Evolutionary conservation across 106 monocot genomes (phyloP).

Genomic region (Chionographis japonica): DNA sequence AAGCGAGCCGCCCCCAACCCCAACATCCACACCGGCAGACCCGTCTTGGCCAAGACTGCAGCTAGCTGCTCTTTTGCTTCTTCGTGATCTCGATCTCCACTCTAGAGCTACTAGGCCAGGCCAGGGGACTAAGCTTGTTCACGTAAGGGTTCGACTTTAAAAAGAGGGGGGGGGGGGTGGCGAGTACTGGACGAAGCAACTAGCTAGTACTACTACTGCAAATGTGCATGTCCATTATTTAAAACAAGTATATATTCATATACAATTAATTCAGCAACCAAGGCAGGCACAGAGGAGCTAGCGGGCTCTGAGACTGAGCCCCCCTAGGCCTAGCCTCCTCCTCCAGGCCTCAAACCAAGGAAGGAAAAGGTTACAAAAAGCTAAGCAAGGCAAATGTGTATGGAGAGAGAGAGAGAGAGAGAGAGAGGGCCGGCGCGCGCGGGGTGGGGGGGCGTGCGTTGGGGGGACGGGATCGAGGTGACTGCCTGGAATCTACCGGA

Average conservation of each 20-base stretch:
- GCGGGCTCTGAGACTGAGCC: no score
- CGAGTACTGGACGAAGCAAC: neutral
- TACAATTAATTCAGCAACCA: no score
- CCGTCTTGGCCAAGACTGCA: slow-evolving; percentile 21
- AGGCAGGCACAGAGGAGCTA: no score
- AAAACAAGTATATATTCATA: no score
- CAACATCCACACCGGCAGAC: slow-evolving; percentile 52
- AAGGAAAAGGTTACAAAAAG: no score
- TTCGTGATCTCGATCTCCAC: no score
- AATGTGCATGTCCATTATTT: no score
- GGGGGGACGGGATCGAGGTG: slow-evolving; percentile 21
- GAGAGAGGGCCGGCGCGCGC: neutral
- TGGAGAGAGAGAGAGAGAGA: neutral
- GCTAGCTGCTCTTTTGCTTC: neutral
- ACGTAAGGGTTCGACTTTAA: neutral
- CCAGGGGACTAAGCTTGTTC: no score
- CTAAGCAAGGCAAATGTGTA: no score
- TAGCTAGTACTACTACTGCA: neutral
- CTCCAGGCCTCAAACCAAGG: no score
- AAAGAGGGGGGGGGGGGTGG: neutral
- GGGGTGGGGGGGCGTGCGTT: neutral
- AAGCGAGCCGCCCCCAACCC: slow-evolving; percentile 20
- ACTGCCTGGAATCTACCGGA: slow-evolving; percentile 19
- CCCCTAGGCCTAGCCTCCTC: no score
- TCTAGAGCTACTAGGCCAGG: no score